Evolutionary conservation across 2,329 filamentous ascomycete genomes (phyloP).

Genomic region (Fusarium chuoi): DNA sequence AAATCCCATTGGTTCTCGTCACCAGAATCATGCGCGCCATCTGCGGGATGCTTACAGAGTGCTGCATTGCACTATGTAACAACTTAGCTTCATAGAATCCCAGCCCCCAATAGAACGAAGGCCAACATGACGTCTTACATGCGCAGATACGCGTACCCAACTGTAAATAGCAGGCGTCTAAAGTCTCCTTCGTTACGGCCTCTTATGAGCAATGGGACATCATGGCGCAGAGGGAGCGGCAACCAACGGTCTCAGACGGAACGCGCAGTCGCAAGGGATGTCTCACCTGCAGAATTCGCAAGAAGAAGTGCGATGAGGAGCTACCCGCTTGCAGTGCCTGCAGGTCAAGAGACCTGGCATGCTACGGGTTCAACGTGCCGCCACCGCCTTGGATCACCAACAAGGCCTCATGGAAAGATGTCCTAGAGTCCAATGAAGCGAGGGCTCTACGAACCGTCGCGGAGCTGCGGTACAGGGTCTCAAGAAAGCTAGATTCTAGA

Average conservation of each 20-base stretch:
- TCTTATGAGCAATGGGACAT: not conserved
- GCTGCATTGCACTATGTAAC: not conserved
- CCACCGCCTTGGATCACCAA: not conserved
- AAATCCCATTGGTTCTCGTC: not conserved
- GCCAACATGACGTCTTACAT: not conserved
- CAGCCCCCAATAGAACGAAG: not conserved
- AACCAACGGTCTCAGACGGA: not conserved
- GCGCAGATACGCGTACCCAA: not conserved
- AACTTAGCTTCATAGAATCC: not conserved
- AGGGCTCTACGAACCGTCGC: not conserved
- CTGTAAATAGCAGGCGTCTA: no score
- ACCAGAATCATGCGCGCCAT: not conserved
- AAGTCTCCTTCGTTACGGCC: not conserved
- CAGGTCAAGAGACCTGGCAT: not conserved
- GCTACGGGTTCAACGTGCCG: not conserved
- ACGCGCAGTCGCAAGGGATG: not conserved
- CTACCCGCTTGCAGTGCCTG: not conserved
- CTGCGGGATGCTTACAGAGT: not conserved
- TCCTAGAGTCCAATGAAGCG: not conserved
- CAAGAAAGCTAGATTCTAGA: not conserved
- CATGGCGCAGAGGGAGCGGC: not conserved
- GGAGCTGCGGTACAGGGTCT: not conserved
- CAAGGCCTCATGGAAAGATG: not conserved
- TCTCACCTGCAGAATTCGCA: not conserved
- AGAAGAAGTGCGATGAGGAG: not conserved